Evolutionary conservation across 2,329 filamentous ascomycete genomes (phyloP), one percentile per base, ranked within the genome.

Genomic region (Neonectria neomacrospora): DNA sequence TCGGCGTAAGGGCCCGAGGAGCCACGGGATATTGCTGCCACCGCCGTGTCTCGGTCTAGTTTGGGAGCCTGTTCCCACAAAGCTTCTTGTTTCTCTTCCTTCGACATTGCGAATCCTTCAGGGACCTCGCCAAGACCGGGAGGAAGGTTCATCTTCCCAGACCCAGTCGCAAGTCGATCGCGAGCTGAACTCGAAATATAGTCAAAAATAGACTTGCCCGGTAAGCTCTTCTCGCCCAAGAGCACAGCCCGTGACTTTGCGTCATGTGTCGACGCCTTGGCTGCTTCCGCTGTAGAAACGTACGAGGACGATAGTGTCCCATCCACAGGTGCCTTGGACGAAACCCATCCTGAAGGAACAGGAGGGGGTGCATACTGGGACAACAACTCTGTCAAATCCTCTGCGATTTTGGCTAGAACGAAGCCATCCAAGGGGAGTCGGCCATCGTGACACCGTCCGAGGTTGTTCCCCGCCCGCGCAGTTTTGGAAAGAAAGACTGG

Each of bases 141-240:
- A 0, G 96, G 96, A 2, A 99, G 85, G 73, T 95, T 87, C 3
- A 79, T 79, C 61, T 89, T 93, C 1, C 94, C 94, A 2, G 93
- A 93, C 1, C 89, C 89, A 11, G 88, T 84, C 3, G 86, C 93
- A 47, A 99, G 85, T 26, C 90, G 88, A 54, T 95, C 90, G 65
- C 96, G 89, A 3, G 92, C 88, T 34, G 91, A 86, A 0, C 92
- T 84, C 0, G 92, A 92, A 68, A 99, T 85, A 77, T 92, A 99
- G 78, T 98, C 94, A 76, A 98, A 99, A 3, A 99, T 90, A 0
- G 96, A 98, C 80, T 98, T 97, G 1, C 93, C 93, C 0, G 94
- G 94, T 0, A 98, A 82, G 37, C 71, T 66, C 41, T 87, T 83
- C 79, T 97, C 95, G 37, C 94, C 94, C 1, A 98, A 84, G 1